Base-by-base conservation (phyloP, 345 rosid species). In the Raphanus sativus region DNA sequence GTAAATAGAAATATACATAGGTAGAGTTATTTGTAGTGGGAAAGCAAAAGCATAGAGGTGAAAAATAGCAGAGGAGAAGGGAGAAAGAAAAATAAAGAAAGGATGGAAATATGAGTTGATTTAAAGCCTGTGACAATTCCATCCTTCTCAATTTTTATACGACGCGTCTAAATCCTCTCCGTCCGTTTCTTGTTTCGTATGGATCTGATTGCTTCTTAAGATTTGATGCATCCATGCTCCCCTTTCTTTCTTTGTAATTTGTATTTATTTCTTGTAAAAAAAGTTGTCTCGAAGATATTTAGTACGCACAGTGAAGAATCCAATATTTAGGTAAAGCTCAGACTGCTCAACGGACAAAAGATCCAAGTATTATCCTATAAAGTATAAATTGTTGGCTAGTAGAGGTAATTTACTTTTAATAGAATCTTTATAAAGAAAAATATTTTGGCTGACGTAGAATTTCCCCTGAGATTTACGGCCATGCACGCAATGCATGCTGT, bases 61-160 rank as follows among this genome's bases (percentile, higher is more conserved):
- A 77, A 77, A 69, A 77, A 40, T 5, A 40, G 81, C 21, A 30
- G 72, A 40, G 81, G n/a, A 30, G 72, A 36, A 67, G 55, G 28
- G 54, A 12, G 3, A 8, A 38, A 59, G 81, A 77, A 77, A 71
- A 68, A 59, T 77, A 77, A 42, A 24, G 55, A 59, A 36, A 45
- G 40, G 73, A 78, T 72, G 81, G 77, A 73, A 78, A 59, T 71
- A 71, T 77, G 81, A 77, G 70, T 77, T 77, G 81, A 77, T 77
- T 38, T 77, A 77, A 77, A 77, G 81, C 81, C 71, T 77, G 70
- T 26, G 40, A 50, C 70, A 12, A 56, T 30, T 55, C 70, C 25
- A 25, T 42, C 25, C 26, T 58, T 42, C 65, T 61, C 59, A 16
- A 29, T 32, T 26, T 42, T 42, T 42, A 42, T 11, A 42, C 1